phyloP scores from a whole-genome alignment of 495 filamentous ascomycete species.

The Cercophora newfieldiana region DNA sequence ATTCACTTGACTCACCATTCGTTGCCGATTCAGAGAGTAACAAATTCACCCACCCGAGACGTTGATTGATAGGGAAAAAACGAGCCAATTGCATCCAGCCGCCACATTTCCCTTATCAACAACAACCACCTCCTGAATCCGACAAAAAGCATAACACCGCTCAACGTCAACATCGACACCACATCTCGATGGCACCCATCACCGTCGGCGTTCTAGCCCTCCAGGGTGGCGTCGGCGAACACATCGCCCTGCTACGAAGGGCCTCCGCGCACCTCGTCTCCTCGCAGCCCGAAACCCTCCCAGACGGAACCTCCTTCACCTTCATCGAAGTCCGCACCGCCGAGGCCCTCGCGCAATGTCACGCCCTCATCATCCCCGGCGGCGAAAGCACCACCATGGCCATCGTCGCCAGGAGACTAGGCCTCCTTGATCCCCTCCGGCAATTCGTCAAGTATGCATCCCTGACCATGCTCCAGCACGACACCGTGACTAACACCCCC shows the following conservation, averaged over 20 bases:
- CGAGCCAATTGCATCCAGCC: background rate
- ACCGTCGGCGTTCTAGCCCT: constrained; percentile 87
- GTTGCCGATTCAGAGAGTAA: background rate
- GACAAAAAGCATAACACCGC: too few relatives aligned
- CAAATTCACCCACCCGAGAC: background rate
- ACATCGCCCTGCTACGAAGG: constrained; percentile 71
- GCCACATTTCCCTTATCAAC: constrained; percentile 2
- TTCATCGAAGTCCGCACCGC: constrained; percentile 81
- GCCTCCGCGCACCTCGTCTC: constrained; percentile 48
- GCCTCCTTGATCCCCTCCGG: constrained; percentile 79
- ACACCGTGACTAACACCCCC: background rate
- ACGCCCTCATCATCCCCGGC: constrained; percentile 86
- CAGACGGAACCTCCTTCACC: constrained; percentile 38
- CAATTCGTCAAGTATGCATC: constrained; percentile 86
- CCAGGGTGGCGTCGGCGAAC: constrained; percentile 91
- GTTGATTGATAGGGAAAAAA: background rate
- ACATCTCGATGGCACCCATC: constrained; percentile 27
- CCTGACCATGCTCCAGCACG: background rate
- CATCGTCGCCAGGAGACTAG: constrained; percentile 77
- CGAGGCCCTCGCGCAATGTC: constrained; percentile 67
- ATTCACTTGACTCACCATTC: background rate
- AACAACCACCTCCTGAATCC: too few relatives aligned
- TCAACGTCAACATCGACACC: background rate
- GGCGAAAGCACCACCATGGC: constrained; percentile 95
- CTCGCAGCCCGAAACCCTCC: background rate